Base-by-base conservation (phyloP, 805 yeast genomes). In the Candida pseudoglaebosa region DNA sequence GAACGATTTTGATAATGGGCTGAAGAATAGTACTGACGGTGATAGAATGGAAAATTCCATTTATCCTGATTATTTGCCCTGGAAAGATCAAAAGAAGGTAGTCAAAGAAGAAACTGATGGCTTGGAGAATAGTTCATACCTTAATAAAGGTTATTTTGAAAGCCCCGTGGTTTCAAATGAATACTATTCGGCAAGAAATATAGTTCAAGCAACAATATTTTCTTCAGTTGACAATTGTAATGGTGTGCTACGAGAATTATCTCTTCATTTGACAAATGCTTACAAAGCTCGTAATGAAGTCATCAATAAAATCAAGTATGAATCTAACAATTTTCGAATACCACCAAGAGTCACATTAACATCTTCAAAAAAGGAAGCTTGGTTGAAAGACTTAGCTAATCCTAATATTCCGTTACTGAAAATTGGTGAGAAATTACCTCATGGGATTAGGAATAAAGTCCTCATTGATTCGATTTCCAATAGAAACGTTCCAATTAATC, bases 281-380 rank as follows among this genome's bases (percentile, higher is more conserved):
- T 67, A 64, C 38, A 53, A 54, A 38, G 55, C 65, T 8, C 43
- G 74, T 31, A 66, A 66, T 39, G 71, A 67, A 32, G 56, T 54
- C 19, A 66, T 67, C 39, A 68, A 68, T 42, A 65, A 66, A 43
- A 62, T 68, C 41, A 48, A 50, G 31, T 48, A 36, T 37, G 58
- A 51, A n/a, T 54, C 67, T 17, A 61, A 64, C 36, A 56, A 52
- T 4, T 86, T 80, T 62, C 81, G 77, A 45, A 85, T 91, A 4
- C 95, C 95, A 1, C 90, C 95, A 9, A 68, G 96, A 45, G 95
- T 91, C 19, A 91, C 96, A 0, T 60, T 91, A 21, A 90, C 97
- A 0, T 95, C 90, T 43, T 83, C 81, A 53, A 85, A 86, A 55
- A 74, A 82, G 42, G 96, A 87, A 44, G 67, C 80, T 2, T 91